phyloP scores from a whole-genome alignment of 306 rosid species.

The Oxytropis ochrocephala region DNA sequence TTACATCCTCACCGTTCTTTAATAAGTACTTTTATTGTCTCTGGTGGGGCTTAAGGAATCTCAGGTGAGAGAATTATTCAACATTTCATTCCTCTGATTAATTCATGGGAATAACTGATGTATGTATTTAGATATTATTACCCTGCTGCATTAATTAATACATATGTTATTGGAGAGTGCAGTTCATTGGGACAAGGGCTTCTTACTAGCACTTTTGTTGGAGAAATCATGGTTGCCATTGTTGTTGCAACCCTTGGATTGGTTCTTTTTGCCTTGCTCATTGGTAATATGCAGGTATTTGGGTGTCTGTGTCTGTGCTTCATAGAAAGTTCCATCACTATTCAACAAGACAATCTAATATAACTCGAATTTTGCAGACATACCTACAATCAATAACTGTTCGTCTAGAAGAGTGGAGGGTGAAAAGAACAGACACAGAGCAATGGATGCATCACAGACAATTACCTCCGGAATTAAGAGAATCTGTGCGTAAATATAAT shows the following conservation, averaged over 20 bases:
- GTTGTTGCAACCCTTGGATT: conserved; percentile 72
- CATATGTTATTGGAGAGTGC: conserved; percentile 25
- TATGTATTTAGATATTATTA: no score
- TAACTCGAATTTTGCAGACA: conserved; percentile 39
- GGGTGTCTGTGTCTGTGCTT: no score
- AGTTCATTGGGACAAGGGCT: conserved; percentile 94
- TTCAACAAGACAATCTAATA: neutral
- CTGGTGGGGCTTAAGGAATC: conserved; percentile 59
- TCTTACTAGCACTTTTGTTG: conserved; percentile 74
- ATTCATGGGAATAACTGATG: no score
- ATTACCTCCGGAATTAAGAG: conserved; percentile 61
- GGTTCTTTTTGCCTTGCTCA: conserved; percentile 83
- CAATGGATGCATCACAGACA: conserved; percentile 99
- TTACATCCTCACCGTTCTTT: conserved; percentile 63
- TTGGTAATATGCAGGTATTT: conserved; percentile 99
- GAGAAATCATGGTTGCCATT: conserved; percentile 80
- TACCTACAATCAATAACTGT: conserved; percentile 85
- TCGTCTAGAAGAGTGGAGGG: conserved; percentile 92
- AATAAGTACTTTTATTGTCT: conserved; percentile 69
- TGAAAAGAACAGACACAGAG: conserved; percentile 80
- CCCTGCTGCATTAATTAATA: conserved; percentile 2
- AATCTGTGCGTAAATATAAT: conserved; percentile 66
- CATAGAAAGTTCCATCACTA: neutral
- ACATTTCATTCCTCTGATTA: neutral
- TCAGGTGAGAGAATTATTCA: conserved; percentile 47